Evolutionary conservation across 2,329 filamentous ascomycete species (phyloP), one percentile per base, ranked within the genome.

Genomic region (Trichophyton verrucosum): DNA sequence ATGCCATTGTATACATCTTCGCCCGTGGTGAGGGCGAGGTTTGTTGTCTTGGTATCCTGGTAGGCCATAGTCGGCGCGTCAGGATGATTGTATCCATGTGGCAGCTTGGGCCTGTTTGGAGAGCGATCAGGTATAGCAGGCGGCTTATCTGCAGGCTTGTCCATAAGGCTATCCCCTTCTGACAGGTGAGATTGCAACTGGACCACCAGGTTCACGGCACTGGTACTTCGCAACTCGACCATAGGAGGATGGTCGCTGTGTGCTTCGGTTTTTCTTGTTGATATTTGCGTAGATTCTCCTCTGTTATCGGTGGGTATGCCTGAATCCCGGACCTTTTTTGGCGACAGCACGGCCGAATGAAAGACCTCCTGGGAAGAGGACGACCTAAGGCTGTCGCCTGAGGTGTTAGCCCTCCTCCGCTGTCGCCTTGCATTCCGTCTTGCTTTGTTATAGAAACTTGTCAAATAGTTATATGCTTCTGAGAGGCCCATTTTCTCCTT

Each of bases 401-500:
- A 55, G n/a, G 49, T 55, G 27, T 55, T 55, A 17, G 49, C 49
- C 9, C 33, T 53, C n/a, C 44, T 36, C 36, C 38, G 46, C 15
- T 49, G 40, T 40, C 8, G 47, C 22, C 38, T 57, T 13, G 57
- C 30, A n/a, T 42, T 49, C 30, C 47, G 27, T 24, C 38, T 58
- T 20, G 58, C 38, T 33, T 44, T 62, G 40, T 22, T 60, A 55
- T 61, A 63, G 30, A 64, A 64, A n/a, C 61, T 61, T 8, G 64
- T 64, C n/a, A 65, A 44, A 40, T 62, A 62, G 13, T 62, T 58
- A n/a, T 62, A 58, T 17, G 63, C 63, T 15, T 63, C 58, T 22
- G 61, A 57, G 11, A 66, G 46, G 11, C 42, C 44, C 61, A 63
- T 64, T 40, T 59, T 63, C 2, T 33, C 15, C 13, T 20, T 30